A percentile compares a stretch with the other conserved stretches of the same genome.
Conservation (phyloP, 2,329 filamentous ascomycete species). For the Colletotrichum paranaense region DNA sequence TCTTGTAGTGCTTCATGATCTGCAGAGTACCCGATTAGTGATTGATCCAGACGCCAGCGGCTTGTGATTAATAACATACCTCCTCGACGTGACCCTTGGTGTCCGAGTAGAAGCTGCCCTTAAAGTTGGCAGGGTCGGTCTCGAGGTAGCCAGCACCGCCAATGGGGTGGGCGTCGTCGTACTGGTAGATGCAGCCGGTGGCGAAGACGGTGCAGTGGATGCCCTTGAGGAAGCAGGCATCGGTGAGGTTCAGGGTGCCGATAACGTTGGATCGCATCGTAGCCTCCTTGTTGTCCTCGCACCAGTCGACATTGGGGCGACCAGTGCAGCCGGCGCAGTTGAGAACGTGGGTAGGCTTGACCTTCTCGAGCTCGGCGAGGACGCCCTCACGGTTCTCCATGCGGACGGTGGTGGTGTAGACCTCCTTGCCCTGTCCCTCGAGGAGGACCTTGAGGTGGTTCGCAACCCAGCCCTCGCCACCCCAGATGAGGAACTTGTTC, state of each 20-base stretch:
- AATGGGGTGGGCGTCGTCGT: conserved; percentile 70
- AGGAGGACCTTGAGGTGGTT: conserved; percentile 70
- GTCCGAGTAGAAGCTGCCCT: conserved; percentile 75
- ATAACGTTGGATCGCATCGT: conserved; percentile 76
- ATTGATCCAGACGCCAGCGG: neutral
- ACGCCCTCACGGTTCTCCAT: conserved; percentile 73
- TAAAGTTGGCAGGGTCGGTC: conserved; percentile 73
- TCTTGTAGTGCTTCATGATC: conserved; percentile 71
- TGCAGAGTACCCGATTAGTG: conserved; percentile 41
- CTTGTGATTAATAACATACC: conserved; percentile 51
- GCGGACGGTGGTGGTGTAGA: conserved; percentile 69
- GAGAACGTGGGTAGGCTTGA: conserved; percentile 74
- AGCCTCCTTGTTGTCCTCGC: conserved; percentile 75
- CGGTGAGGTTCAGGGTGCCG: conserved; percentile 71
- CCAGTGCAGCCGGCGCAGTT: conserved; percentile 76
- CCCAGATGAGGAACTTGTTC: conserved; percentile 72
- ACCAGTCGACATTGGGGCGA: conserved; percentile 77
- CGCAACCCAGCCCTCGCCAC: conserved; percentile 72
- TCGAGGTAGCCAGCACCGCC: conserved; percentile 70
- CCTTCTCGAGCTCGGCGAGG: conserved; percentile 63
- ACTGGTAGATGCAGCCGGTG: conserved; percentile 76
- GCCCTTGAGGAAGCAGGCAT: conserved; percentile 67
- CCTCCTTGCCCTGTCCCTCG: conserved; percentile 69
- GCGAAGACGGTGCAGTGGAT: conserved; percentile 75
- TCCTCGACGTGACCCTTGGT: conserved; percentile 75